phyloP scores from a whole-genome alignment of 768 basidiomycete genomes.

The Podaxis carcinomalis region DNA sequence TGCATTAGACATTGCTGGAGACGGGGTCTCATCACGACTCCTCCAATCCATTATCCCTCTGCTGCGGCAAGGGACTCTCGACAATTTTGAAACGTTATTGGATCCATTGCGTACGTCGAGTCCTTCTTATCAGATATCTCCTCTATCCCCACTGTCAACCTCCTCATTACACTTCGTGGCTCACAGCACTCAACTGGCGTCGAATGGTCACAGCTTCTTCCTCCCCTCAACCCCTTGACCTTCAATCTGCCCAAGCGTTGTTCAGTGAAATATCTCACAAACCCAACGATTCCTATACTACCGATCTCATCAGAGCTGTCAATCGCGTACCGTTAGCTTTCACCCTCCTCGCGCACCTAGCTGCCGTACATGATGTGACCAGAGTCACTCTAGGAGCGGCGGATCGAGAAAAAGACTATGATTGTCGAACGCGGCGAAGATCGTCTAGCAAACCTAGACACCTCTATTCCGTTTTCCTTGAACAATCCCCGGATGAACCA shows the following conservation, averaged over 20 bases:
- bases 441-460: conserved; percentile 25
- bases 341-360: conserved; percentile 27
- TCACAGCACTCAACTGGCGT: conserved; percentile 24
- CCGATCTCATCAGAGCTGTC: conserved; percentile 23
- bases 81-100: conserved; percentile 32
- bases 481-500: conserved; percentile 22
- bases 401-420: conserved; percentile 23
- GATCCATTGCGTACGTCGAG: conserved; percentile 23
- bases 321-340: conserved; percentile 31
- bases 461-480: conserved; percentile 27
- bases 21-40: conserved; percentile 11
- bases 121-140: conserved; percentile 19
- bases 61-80: conserved; percentile 21
- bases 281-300: conserved; percentile 16
- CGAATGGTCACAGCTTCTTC: conserved; percentile 20
- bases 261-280: conserved; percentile 22
- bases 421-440: conserved; percentile 25
- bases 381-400: conserved; percentile 24
- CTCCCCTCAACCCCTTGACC: conserved; percentile 23
- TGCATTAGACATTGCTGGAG: conserved; percentile 15
- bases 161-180: conserved; percentile 28
- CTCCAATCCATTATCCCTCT: conserved; percentile 15
- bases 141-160: conserved; percentile 15
- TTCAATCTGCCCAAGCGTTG: conserved; percentile 20
- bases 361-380: conserved; percentile 27